Base-by-base conservation (phyloP, 2,329 filamentous ascomycete species). In the Aspergillus versicolor region DNA sequence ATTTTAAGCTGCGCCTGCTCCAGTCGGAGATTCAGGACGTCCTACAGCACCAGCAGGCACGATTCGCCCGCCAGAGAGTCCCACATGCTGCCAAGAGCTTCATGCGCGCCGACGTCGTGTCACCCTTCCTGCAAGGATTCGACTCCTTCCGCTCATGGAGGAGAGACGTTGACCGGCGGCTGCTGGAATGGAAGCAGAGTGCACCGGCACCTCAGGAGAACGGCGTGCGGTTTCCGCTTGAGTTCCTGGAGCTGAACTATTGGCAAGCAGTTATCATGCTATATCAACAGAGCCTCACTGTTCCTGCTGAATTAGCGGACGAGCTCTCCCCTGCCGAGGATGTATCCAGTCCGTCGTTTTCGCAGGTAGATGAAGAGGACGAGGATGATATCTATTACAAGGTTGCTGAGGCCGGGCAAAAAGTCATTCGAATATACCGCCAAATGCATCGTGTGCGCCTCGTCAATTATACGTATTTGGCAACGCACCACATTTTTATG, bases 191-290 rank as follows among this genome's bases (percentile, higher is more conserved):
- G 94, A 94, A 93, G 72, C 86, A 87, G 27, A 87, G 86, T 5
- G 89, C 92, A 1, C 94, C 93, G 0, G 88, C 84, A 0, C 87
- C 88, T 61, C 76, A 84, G 21, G 86, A 94, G 57, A 96, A 91
- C 0, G 92, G 92, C 1, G 94, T 97, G 2, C 86, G 86, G 4
- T 97, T 97, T 71, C 92, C 90, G 0, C 87, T 90, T 1, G 89
- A 96, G 55, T 96, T 97, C 67, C 77, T 97, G 4, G 91, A 97
- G 67, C 82, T 97, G 59, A 97, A 97, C 73, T 97, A 97, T 75
- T 97, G 93, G 92, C 93, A 97, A 72, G 91, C 92, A 3, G 87
- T 97, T 59, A 95, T 97, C 64, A 92, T 97, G 88, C 83, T 97
- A 19, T 97, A 97, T 72, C 83, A 93, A 54, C 93, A 96, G 73